A percentile compares a stretch with the other conserved stretches of the same genome.
Evolutionary conservation across 2,329 filamentous ascomycete species (phyloP).

Genomic region (Cytospora schulzeri): DNA sequence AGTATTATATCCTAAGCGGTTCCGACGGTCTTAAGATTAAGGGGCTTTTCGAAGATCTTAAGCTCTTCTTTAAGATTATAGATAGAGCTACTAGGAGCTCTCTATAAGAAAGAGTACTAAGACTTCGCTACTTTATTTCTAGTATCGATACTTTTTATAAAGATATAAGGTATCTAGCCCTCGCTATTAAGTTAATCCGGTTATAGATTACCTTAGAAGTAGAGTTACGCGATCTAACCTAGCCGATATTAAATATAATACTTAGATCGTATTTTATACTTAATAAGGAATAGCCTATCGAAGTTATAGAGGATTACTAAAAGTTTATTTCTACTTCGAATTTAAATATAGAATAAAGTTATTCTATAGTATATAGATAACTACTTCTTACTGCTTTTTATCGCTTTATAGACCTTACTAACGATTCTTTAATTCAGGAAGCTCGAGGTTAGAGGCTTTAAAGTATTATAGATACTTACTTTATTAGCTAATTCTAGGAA

Average conservation of each 20-base stretch:
- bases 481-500: background rate
- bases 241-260: background rate
- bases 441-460: background rate
- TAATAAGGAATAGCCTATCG: background rate
- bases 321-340: background rate
- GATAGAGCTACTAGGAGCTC: too few species aligned
- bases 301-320: background rate
- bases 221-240: background rate
- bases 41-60: too few species aligned
- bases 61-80: too few species aligned
- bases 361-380: background rate
- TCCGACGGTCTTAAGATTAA: too few species aligned
- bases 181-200: background rate
- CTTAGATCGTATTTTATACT: background rate
- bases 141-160: background rate
- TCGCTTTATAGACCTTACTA: background rate
- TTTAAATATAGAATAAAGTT: background rate
- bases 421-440: background rate
- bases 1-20: background rate
- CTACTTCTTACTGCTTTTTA: background rate
- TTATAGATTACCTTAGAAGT: background rate
- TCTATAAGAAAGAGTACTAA: background rate
- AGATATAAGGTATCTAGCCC: background rate
- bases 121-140: background rate
- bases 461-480: background rate